Base-by-base conservation (phyloP, 768 basidiomycete species). In the Infundibulicybe gibba region DNA sequence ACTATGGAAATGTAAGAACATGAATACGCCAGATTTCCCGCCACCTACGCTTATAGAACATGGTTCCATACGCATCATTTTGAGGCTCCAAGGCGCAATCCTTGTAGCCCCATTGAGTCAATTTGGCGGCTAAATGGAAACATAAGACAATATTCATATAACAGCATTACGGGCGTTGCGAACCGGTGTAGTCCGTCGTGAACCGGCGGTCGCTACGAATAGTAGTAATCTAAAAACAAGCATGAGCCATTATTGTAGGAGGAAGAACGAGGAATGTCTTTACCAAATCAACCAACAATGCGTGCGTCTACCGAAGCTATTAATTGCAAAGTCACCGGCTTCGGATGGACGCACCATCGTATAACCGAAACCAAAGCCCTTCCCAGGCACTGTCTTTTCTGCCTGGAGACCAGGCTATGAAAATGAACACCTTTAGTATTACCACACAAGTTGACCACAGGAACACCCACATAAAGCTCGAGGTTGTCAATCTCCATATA, bases 401-500 rank as follows among this genome's bases (percentile, higher is more conserved):
- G 44, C 53, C 31, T 49, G 47, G 1, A 59, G 46, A 15, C 58
- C 58, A 6, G 55, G 49, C 57, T 59, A 32, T 19, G 11, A 8
- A 8, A 25, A 8, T 19, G 9, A 17, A 12, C 25, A 9, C 34
- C 31, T 25, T 15, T 32, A 10, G 37, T 6, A 16, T 37, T 25
- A 17, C 25, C 6, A 12, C 30, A 10, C n/a, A 37, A 9, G 15
- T 32, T 13, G 17, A 31, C 39, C 13, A 35, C 13, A 14, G 30
- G 3, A 21, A 3, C 25, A 47, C 60, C 44, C n/a, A 64, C 59
- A 48, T 70, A 71, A 21, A 71, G 55, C 51, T 71, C 70, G 25
- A 71, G 52, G 20, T 63, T 61, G 45, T 70, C 61, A 38, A 68
- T 62, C 37, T 61, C 48, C 11, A 54, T 53, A 44, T 72, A 72